Evolutionary conservation across 2,329 filamentous ascomycete species (phyloP), one percentile per base, ranked within the genome.

Genomic region (Zymoseptoria passerinii): DNA sequence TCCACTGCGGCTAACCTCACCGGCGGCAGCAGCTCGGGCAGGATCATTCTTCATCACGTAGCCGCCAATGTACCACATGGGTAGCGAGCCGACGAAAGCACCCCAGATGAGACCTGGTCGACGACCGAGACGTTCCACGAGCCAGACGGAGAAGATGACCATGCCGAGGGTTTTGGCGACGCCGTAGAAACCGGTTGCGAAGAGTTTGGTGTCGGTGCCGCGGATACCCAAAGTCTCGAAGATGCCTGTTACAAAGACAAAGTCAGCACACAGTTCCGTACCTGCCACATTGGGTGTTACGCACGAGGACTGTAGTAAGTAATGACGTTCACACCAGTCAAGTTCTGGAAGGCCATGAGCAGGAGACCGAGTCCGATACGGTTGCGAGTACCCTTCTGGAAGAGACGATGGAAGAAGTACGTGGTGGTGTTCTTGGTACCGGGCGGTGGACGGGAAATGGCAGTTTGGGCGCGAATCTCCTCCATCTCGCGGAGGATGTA

Each of bases 1-100:
- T 3, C 75, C 77, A 6, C 74, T 67, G 0, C 77, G 77, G 5
- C 74, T 71, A 1, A 76, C 66, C 10, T 72, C 69, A 7, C 79
- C 79, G 1, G 72, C 72, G 0, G 68, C 71, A 48, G 80, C 78
- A 20, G 76, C 75, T 1, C 66, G 72, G 8, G 77, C 74, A 0
- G 80, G 79, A 53, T 81, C 77, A 1, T 76, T 77, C 51, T 78
- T 76, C 68, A 80, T 78, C 48, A 82, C 79, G 60, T 82, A 83
- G 6, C 77, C 77, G 0, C 79, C 80, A 2, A 82, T 76, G 52
- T 79, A 76, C 61, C 61, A 81, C 62, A 81, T 75, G 44, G 77
- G 79, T 0, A 76, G 65, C 1, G 76, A 79, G 51, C 79, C 80
- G 6, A 75, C 72, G 10, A 77, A 67, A 0, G 78, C 80, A 0